Evolutionary conservation across 2,329 filamentous ascomycete genomes (phyloP).

Genomic region (Sarocladiaceae sp.): DNA sequence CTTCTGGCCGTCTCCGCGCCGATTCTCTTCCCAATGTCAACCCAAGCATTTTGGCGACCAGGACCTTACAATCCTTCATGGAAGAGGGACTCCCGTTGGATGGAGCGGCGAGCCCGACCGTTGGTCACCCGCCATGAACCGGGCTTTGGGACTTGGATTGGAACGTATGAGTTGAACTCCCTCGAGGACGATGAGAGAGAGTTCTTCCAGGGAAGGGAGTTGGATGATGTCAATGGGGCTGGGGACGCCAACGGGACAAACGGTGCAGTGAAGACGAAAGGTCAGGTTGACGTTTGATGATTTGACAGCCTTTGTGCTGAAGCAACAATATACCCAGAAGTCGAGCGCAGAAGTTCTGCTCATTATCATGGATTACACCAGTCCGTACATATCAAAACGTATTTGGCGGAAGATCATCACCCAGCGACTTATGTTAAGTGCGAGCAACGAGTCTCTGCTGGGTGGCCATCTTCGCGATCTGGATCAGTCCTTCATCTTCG

Average conservation of each 20-base stretch:
- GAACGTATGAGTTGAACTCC: not conserved
- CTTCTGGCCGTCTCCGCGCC: constrained; percentile 27
- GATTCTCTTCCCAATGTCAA: not conserved
- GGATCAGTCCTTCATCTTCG: too few relatives aligned
- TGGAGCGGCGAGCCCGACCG: not conserved
- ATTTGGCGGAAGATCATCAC: too few relatives aligned
- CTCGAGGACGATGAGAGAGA: not conserved
- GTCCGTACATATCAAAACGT: too few relatives aligned
- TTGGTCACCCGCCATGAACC: not conserved
- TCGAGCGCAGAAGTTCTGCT: too few relatives aligned
- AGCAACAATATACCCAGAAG: too few relatives aligned
- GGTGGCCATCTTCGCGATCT: too few relatives aligned
- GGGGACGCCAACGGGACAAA: not conserved
- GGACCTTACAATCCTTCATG: not conserved
- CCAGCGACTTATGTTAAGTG: too few relatives aligned
- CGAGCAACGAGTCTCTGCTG: too few relatives aligned
- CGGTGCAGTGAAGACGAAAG: not conserved
- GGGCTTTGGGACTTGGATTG: not conserved
- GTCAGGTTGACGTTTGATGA: too few relatives aligned
- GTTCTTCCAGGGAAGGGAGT: not conserved
- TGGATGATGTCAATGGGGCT: not conserved
- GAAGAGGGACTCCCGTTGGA: not conserved
- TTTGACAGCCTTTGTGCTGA: too few relatives aligned
- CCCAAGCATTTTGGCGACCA: not conserved
- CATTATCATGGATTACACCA: too few relatives aligned